Evolutionary conservation across 1,284 basidiomycete species (phyloP).

Genomic region (Athelia psychrophila): DNA sequence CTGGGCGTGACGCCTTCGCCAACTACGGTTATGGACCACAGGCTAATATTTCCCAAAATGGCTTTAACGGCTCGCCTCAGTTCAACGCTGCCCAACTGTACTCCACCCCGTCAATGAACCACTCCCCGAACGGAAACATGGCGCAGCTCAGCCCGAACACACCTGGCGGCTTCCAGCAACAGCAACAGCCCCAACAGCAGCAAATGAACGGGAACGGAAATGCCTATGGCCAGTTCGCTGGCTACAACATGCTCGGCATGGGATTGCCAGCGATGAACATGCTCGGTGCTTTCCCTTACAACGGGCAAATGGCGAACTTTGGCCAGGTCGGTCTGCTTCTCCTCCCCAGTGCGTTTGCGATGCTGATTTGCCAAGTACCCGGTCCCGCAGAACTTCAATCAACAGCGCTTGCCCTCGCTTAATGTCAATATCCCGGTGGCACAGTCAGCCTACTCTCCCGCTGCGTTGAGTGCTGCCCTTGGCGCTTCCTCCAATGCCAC

Average conservation of each 20-base stretch:
- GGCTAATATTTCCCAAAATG: conserved; percentile 53
- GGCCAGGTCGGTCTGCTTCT: conserved; percentile 45
- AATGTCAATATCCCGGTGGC: conserved; percentile 57
- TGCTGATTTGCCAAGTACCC: conserved; percentile 5
- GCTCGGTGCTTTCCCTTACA: conserved; percentile 68
- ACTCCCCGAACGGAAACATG: conserved; percentile 54
- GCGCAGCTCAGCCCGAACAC: conserved; percentile 69
- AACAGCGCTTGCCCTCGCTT: conserved; percentile 62
- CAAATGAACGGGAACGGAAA: conserved; percentile 38
- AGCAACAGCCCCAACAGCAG: conserved; percentile 24
- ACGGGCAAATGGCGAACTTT: conserved; percentile 65
- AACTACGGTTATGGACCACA: conserved; percentile 83
- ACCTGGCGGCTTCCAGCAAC: conserved; percentile 32
- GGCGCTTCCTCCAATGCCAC: conserved; percentile 60
- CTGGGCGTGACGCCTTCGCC: conserved; percentile 66
- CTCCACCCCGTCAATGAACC: conserved; percentile 71
- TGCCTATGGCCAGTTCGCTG: conserved; percentile 53
- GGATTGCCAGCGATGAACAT: conserved; percentile 67
- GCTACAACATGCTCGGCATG: conserved; percentile 77
- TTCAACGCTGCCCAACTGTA: conserved; percentile 52
- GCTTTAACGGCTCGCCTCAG: conserved; percentile 45
- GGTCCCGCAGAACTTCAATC: conserved; percentile 32
- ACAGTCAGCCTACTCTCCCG: conserved; percentile 70
- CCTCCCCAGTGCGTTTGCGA: conserved; percentile 2
- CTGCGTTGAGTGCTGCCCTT: conserved; percentile 61